phyloP scores from a whole-genome alignment of 331 rosid species.

The Quercus phellos region DNA sequence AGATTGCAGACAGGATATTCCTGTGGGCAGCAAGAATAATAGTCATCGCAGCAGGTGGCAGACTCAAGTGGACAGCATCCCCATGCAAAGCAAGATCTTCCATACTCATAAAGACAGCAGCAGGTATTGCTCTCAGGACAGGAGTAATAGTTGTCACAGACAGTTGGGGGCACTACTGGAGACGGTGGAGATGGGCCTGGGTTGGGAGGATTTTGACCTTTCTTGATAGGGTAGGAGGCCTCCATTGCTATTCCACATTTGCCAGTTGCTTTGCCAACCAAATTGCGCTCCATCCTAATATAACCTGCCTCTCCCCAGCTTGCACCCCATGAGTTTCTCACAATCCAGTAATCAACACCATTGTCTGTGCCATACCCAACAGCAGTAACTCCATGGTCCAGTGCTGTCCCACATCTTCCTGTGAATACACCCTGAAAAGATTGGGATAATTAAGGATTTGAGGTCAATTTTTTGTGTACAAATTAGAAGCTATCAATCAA shows the following conservation, averaged over 20 bases:
- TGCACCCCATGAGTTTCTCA: conserved; percentile 84
- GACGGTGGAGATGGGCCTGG: conserved; percentile 96
- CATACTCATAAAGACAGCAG: conserved; percentile 61
- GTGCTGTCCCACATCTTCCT: conserved; percentile 66
- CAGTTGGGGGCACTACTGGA: conserved; percentile 72
- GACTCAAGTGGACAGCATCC: conserved; percentile 91
- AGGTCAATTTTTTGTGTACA: background rate
- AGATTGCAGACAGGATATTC: conserved; percentile 71
- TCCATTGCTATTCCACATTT: conserved; percentile 90
- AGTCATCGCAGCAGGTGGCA: conserved; percentile 96
- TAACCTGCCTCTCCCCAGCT: conserved; percentile 87
- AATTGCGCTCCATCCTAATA: conserved; percentile 65
- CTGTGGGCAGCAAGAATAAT: conserved; percentile 82
- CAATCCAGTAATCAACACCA: conserved; percentile 84
- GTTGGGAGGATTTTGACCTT: conserved; percentile 76
- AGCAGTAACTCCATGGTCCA: conserved; percentile 87
- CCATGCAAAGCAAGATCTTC: conserved; percentile 60
- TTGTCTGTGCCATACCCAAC: conserved; percentile 80
- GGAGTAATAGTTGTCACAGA: conserved; percentile 62
- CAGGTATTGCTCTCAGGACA: conserved; percentile 61
- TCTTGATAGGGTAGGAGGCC: conserved; percentile 82
- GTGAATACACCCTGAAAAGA: conserved; percentile 68
- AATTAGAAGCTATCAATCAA: background rate
- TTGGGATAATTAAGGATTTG: background rate
- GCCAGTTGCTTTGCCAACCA: conserved; percentile 37